Base-by-base conservation (phyloP, 805 yeast species). In the Citeromyces matritensis region DNA sequence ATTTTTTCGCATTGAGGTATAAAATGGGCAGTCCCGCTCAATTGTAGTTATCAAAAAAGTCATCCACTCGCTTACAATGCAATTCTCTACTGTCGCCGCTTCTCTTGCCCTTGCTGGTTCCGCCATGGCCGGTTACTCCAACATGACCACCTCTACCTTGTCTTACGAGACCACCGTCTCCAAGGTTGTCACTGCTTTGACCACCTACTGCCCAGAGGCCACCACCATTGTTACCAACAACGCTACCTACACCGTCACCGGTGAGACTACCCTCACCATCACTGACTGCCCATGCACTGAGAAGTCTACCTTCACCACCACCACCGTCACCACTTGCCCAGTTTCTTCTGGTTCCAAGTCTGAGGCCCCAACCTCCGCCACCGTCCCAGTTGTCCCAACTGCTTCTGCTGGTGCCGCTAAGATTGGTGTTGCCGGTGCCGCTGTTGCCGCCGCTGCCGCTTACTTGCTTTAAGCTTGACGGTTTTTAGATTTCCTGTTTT, bases 251-350 rank as follows among this genome's bases (percentile, higher is more conserved):
- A 71, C 79, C 42, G 84, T 77, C 51, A 72, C 86, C 39, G 75
- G 55, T 47, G 73, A 88, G 38, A 78, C 88, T 54, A 81, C 93
- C 44, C 57, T 82, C 47, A 81, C 91, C 55, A 67, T 81, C 70
- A 78, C 93, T 48, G 77, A 82, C 66, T 74, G 81, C 58, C 86
- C 86, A 53, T 82, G 94, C 66, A 79, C 88, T 50, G 48, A 73
- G 48, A 15, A 15, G 13, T 30, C 32, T 29, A 44, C 45, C 32
- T 30, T 38, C 38, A 43, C 53, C 30, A 34, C 45, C 35, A 39
- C 48, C 38, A 39, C 44, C 29, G 37, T 39, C 14, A 33, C 43
- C 34, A 26, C 40, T 21, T 33, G 42, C 37, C 35, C 42, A 26
- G 35, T 6, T 15, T 24, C 30, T 21, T 13, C 30, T 26, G 23